Conservation (phyloP, 768 basidiomycete species). For the Amanita rimosa region DNA sequence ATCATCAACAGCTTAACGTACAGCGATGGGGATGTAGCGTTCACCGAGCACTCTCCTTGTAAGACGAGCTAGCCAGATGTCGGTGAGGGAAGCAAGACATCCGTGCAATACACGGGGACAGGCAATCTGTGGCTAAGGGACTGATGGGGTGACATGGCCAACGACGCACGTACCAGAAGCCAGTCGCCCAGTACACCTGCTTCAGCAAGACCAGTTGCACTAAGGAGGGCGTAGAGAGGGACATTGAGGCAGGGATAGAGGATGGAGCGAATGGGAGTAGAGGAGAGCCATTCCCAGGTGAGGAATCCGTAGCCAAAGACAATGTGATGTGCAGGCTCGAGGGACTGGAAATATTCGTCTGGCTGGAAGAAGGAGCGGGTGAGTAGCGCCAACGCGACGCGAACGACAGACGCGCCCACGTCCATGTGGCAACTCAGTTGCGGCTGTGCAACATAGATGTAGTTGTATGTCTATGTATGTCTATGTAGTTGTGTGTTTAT, state of each 20-base stretch:
- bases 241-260: conserved; percentile 76
- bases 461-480: not conserved
- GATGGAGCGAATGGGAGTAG: conserved; percentile 65
- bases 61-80: conserved; percentile 60
- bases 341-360: conserved; percentile 92
- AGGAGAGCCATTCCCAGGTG: conserved; percentile 91
- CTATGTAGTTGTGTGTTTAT: not conserved
- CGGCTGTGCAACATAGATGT: too few species aligned
- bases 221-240: conserved; percentile 66
- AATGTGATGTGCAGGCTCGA: conserved; percentile 82
- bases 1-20: conserved; percentile 26
- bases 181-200: conserved; percentile 22
- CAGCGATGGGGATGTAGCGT: conserved; percentile 47
- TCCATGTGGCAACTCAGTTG: conserved; percentile 13
- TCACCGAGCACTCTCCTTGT: conserved; percentile 46
- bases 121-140: conserved; percentile 37
- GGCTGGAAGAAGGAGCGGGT: conserved; percentile 91
- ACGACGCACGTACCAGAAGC: conserved; percentile 50
- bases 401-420: conserved; percentile 29
- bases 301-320: conserved; percentile 89
- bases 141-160: not conserved
- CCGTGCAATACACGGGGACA: conserved; percentile 75
- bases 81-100: conserved; percentile 65
- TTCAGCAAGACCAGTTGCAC: conserved; percentile 39
- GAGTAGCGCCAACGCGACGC: conserved; percentile 50